These are phyloP conservation scores for Solanum dulcamara DNA, from an alignment of 257 asterid species.

Conservation along the genomic window DNA sequence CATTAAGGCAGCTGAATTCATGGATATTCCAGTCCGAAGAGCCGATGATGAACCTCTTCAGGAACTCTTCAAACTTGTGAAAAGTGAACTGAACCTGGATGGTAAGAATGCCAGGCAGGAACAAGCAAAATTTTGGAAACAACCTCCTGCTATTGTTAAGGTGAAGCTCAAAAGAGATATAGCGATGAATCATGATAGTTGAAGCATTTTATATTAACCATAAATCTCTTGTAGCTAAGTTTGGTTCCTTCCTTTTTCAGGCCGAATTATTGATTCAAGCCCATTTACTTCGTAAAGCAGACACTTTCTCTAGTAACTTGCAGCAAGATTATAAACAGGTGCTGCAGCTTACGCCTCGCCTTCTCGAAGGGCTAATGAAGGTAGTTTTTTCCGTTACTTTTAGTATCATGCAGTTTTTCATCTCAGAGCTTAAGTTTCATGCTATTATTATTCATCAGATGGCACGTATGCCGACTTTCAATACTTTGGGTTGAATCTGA, in stretches of 20 bases:
- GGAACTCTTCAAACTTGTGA: conserved; percentile 58
- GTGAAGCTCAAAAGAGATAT: conserved; percentile 16
- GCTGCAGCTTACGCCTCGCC: conserved; percentile 68
- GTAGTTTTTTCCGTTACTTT: conserved; percentile 15
- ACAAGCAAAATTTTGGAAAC: conserved; percentile 90
- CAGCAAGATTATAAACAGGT: conserved; percentile 51
- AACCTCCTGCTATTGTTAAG: conserved; percentile 76
- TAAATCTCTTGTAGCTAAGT: neutral
- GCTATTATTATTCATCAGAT: neutral
- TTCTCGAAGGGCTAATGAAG: conserved; percentile 81
- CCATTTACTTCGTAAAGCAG: conserved; percentile 60
- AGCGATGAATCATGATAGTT: neutral
- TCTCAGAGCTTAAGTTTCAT: neutral
- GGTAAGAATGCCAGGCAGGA: conserved; percentile 72
- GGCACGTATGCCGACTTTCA: neutral
- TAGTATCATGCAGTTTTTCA: neutral
- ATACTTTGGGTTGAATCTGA: neutral
- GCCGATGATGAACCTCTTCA: conserved; percentile 81
- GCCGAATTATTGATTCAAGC: conserved; percentile 75
- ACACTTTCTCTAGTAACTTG: conserved; percentile 50
- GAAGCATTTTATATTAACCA: neutral
- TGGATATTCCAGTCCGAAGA: conserved; percentile 77
- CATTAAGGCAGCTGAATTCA: conserved; percentile 69
- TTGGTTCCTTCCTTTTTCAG: conserved; percentile 30
- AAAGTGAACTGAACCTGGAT: conserved; percentile 67